Percentiles rank a stretch among this genome's conserved stretches.
phyloP scores from a whole-genome alignment of 2,329 filamentous ascomycete genomes.

The Tolypocladium paradoxum region DNA sequence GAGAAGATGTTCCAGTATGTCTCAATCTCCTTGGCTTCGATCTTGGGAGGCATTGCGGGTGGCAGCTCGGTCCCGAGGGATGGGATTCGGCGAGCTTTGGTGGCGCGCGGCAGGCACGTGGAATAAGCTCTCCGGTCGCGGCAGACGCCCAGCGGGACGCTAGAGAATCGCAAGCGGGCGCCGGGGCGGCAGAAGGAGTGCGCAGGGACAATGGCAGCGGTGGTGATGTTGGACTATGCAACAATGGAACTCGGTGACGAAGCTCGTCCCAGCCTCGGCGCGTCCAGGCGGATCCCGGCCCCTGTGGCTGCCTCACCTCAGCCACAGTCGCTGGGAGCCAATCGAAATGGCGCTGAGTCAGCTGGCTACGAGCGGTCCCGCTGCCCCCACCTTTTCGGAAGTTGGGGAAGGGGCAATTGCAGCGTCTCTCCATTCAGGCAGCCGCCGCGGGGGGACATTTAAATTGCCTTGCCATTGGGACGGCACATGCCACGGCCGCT shows the following conservation, averaged over 20 bases:
- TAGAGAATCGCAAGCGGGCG: neutral
- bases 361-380: too few species aligned
- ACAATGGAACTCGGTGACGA: constrained; percentile 15
- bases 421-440: neutral
- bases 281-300: neutral
- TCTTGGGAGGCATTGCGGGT: constrained; percentile 44
- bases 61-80: constrained; percentile 4
- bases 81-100: neutral
- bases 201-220: neutral
- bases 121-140: neutral
- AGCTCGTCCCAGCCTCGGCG: constrained; percentile 14
- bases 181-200: neutral
- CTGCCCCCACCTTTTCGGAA: too few species aligned
- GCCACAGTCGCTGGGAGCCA: neutral
- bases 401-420: neutral
- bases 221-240: neutral
- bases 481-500: neutral
- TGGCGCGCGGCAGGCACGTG: neutral
- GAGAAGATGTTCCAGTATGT: constrained; percentile 58
- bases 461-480: neutral
- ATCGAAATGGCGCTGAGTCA: neutral
- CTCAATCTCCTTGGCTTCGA: constrained; percentile 51
- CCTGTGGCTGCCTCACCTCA: neutral
- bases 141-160: neutral
- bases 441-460: neutral